Percentiles rank a stretch among this genome's conserved stretches.
Conservation (phyloP, 2,329 filamentous ascomycete species). For the Metarhizium humberi region DNA sequence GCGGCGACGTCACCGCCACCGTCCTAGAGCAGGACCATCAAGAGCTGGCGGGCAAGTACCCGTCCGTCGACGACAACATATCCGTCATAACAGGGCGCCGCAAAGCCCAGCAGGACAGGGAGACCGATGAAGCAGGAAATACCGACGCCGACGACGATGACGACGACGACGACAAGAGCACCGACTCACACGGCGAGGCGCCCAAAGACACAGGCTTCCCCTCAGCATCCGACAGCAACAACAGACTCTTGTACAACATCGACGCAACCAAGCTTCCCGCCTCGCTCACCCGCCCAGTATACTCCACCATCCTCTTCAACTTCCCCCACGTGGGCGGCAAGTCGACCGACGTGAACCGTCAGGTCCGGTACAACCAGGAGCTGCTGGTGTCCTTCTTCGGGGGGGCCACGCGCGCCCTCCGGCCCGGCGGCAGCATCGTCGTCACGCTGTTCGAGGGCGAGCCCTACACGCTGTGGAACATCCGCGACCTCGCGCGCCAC, state of each 20-base stretch:
- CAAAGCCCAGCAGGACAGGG: constrained; percentile 1
- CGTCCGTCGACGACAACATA: constrained; percentile 54
- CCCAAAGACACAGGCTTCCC: constrained; percentile 9
- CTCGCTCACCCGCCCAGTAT: constrained; percentile 34
- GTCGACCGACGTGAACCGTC: constrained; percentile 85
- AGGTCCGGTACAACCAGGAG: constrained; percentile 86
- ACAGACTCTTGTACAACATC: constrained; percentile 46
- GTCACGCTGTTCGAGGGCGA: constrained; percentile 89
- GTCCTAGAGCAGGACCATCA: constrained; percentile 50
- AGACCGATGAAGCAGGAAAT: neutral
- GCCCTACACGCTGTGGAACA: constrained; percentile 94
- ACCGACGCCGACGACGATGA: constrained; percentile 5
- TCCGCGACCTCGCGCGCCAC: constrained; percentile 77
- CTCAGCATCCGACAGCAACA: constrained; percentile 3
- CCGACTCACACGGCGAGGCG: constrained; percentile 6
- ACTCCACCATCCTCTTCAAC: constrained; percentile 84
- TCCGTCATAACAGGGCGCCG: constrained; percentile 32
- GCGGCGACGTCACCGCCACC: constrained; percentile 59
- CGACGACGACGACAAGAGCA: constrained; percentile 4
- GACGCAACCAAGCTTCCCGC: constrained; percentile 56
- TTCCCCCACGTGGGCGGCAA: constrained; percentile 94
- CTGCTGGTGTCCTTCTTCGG: constrained; percentile 62
- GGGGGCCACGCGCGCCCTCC: constrained; percentile 30
- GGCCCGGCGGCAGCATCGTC: constrained; percentile 52
- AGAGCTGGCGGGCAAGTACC: constrained; percentile 63